Evolutionary conservation across 176 grass and related monocot genomes (phyloP).

Genomic region (Avena sativa): DNA sequence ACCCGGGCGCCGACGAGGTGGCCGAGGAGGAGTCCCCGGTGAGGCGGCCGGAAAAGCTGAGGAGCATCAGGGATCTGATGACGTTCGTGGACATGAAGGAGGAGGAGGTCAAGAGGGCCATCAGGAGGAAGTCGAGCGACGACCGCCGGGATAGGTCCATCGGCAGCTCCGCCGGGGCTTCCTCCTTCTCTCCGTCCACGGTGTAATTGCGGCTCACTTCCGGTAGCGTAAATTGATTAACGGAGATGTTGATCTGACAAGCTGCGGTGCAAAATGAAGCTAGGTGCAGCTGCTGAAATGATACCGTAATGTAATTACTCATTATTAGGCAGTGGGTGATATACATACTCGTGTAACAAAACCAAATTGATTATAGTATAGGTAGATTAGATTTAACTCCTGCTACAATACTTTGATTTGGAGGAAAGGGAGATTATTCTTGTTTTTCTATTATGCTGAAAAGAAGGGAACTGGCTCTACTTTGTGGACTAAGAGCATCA

Average conservation of each 20-base stretch:
- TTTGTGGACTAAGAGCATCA: no score
- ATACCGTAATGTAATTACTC: neutral
- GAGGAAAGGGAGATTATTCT: neutral
- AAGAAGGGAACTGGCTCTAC: no score
- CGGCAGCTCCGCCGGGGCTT: neutral
- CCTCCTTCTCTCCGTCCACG: slow-evolving; percentile 29
- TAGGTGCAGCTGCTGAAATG: slow-evolving; percentile 1
- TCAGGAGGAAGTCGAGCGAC: slow-evolving; percentile 60
- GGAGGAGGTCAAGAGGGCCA: slow-evolving; percentile 66
- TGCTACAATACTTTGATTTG: neutral
- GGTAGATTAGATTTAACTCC: slow-evolving; percentile 20
- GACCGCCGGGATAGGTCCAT: slow-evolving; percentile 42
- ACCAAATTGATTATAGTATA: neutral
- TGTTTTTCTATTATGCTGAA: neutral
- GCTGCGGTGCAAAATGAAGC: neutral
- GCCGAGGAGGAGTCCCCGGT: slow-evolving; percentile 18
- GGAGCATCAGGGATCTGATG: slow-evolving; percentile 70
- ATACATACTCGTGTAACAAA: neutral
- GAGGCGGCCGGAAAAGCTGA: slow-evolving; percentile 49
- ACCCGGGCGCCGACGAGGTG: neutral
- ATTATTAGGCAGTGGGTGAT: slow-evolving; percentile 4
- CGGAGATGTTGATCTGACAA: neutral
- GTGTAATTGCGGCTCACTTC: neutral
- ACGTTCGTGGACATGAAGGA: slow-evolving; percentile 91
- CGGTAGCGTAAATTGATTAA: neutral